phyloP scores from a whole-genome alignment of 2,329 filamentous ascomycete genomes.

The Clarireedia hainanense region DNA sequence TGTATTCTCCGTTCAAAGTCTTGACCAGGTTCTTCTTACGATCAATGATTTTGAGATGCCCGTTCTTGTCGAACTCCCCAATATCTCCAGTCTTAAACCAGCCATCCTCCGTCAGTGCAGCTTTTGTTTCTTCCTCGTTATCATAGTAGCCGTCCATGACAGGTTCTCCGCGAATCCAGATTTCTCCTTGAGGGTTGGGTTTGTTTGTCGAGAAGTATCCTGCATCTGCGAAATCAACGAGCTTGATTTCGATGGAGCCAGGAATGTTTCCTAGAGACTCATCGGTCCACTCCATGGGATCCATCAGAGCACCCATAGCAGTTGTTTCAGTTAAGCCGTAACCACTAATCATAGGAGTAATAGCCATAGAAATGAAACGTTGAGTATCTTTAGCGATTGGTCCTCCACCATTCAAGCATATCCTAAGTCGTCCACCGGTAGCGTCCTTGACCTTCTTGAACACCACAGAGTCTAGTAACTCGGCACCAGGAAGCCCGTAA shows the following conservation, averaged over 20 bases:
- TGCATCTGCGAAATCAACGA: slow-evolving; percentile 85
- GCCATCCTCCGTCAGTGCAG: slow-evolving; percentile 66
- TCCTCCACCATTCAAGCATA: slow-evolving; percentile 91
- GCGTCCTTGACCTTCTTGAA: slow-evolving; percentile 89
- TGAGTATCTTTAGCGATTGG: slow-evolving; percentile 83
- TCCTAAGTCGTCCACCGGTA: slow-evolving; percentile 79
- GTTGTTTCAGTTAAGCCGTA: slow-evolving; percentile 94
- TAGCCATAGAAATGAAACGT: slow-evolving; percentile 82
- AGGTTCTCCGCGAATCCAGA: slow-evolving; percentile 73
- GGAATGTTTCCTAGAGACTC: slow-evolving; percentile 71
- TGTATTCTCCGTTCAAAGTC: slow-evolving; percentile 91
- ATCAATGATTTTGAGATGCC: slow-evolving; percentile 87
- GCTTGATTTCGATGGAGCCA: slow-evolving; percentile 75
- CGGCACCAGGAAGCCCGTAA: slow-evolving; percentile 56
- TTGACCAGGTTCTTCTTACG: slow-evolving; percentile 26
- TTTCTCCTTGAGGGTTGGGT: slow-evolving; percentile 79
- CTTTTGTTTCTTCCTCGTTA: slow-evolving; percentile 60
- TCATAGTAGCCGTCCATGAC: slow-evolving; percentile 76
- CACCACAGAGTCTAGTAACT: slow-evolving; percentile 69
- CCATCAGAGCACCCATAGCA: slow-evolving; percentile 74
- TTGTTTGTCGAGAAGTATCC: slow-evolving; percentile 65
- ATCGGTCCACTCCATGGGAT: slow-evolving; percentile 77
- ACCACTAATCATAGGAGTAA: slow-evolving; percentile 89
- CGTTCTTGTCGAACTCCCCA: slow-evolving; percentile 66
- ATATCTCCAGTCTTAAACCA: slow-evolving; percentile 92